Base-by-base conservation (phyloP, 495 filamentous ascomycete species). In the Podospora australis region DNA sequence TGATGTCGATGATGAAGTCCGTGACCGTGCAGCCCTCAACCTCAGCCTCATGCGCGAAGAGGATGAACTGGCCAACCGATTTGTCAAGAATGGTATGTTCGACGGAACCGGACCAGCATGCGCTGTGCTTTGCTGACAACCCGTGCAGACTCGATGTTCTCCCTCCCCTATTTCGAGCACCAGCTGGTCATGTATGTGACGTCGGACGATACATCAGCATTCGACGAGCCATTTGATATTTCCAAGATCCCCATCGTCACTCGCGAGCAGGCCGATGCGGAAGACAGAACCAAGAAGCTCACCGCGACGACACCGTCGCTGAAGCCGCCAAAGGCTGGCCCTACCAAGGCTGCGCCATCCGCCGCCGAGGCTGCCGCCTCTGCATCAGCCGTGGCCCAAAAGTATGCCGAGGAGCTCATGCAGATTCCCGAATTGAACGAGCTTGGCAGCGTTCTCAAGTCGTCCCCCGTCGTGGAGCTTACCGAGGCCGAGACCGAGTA, bases 401-500 rank as follows among this genome's bases (percentile, higher is more conserved):
- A 91, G 64, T 90, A 95, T 56, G 80, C 86, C 38, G 79, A 89
- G 65, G 80, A 94, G 64, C 75, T 99, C n/a, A 75, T 87, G 69
- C 74, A 81, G 52, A 88, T 95, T 52, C 89, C 91, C 38, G 90
- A 97, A 63, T 76, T 97, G 70, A 86, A 84, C 62, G 78, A 82
- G 32, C 96, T 95, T 62, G 94, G 94, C 53, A 73, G 72, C 43
- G 75, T 97, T 20, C 84, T 97, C 70, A 96, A 95, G 64, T 96
- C 90, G 14, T 94, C 88, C 32, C 63, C 79, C 19, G 70, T 85
- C 39, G 86, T 95, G 35, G 91, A 96, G 66, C 79, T 99, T 24
- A 96, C 92, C 19, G 92, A 99, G 66, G 86, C 87, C 52, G 92
- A 97, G 67, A 96, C 92, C 13, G 92, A 99, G 69, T 99, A 99